phyloP scores from a whole-genome alignment of 2,329 filamentous ascomycete species.

The Pestalotiopsis sp. region DNA sequence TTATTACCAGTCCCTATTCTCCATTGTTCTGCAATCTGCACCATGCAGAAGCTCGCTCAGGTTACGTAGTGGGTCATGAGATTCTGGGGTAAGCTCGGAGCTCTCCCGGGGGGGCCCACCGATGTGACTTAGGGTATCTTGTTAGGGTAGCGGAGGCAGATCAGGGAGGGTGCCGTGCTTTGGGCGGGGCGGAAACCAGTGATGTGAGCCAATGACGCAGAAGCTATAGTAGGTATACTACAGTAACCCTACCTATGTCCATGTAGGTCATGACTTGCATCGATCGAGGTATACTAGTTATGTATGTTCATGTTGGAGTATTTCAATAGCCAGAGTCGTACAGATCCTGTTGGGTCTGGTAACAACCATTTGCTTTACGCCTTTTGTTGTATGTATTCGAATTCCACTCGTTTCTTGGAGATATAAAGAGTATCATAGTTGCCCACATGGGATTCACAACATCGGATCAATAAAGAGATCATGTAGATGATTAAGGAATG shows the following conservation, averaged over 20 bases:
- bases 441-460: no score
- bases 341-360: no score
- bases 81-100: slow-evolving; percentile 3
- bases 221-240: neutral
- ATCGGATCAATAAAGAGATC: no score
- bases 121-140: neutral
- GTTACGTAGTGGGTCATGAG: neutral
- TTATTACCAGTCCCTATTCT: neutral
- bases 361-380: no score
- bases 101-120: neutral
- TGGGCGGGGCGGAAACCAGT: neutral
- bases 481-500: slow-evolving; percentile 7
- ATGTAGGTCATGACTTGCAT: no score
- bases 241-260: no score
- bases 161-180: neutral
- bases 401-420: no score
- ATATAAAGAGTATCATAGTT: no score
- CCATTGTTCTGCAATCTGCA: neutral
- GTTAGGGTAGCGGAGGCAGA: neutral
- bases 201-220: neutral
- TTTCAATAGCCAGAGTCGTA: no score
- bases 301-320: no score
- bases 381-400: no score
- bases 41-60: neutral
- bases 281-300: no score